Conservation (phyloP, 129 eudicot genomes). For the Apium graveolens region DNA sequence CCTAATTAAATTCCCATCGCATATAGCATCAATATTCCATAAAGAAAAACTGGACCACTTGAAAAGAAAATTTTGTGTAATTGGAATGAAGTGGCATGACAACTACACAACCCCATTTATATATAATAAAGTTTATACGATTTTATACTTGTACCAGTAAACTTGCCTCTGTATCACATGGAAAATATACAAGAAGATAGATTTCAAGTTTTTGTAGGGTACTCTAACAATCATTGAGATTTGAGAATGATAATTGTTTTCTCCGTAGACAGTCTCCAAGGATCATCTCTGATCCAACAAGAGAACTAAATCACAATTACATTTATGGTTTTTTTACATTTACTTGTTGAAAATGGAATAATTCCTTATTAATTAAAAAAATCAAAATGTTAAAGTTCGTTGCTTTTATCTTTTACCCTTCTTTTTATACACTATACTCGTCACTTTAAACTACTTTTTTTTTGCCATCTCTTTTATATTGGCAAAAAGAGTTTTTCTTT, state of each 20-base stretch:
- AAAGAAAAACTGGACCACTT: not conserved
- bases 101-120: not conserved
- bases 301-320: no score
- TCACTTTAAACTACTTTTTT: not conserved
- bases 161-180: not conserved
- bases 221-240: no score
- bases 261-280: no score
- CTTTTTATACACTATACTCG: not conserved
- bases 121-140: not conserved
- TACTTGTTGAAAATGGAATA: no score
- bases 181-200: no score
- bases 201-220: no score
- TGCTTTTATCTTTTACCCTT: not conserved
- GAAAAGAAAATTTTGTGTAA: not conserved
- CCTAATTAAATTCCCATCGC: not conserved
- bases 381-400: no score
- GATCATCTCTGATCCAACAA: no score
- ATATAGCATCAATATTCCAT: not conserved
- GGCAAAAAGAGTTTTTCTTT: constrained; percentile 9
- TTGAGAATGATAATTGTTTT: no score
- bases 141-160: not conserved
- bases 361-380: no score
- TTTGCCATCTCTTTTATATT: not conserved
- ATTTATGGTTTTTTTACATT: no score
- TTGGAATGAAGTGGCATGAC: not conserved